These are phyloP conservation scores for Grosmannia serpens DNA, from an alignment of 2,329 filamentous ascomycete genomes.

Conservation along the genomic window DNA sequence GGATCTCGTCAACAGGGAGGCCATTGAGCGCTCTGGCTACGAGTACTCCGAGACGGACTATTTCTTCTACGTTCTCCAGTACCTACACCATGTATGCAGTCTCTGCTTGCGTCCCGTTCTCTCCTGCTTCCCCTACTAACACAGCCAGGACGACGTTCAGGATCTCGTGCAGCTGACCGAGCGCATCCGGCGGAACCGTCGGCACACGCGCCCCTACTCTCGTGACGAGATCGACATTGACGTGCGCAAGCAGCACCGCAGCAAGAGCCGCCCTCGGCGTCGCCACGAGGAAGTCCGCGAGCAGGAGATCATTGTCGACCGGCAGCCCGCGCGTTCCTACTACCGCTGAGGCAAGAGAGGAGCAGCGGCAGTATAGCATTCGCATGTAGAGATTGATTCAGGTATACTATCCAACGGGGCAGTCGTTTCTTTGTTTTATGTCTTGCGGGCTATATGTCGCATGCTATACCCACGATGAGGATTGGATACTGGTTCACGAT, in stretches of 20 bases:
- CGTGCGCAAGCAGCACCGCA: conserved; percentile 25
- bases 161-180: conserved; percentile 75
- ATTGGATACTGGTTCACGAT: background rate
- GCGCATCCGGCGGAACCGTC: conserved; percentile 56
- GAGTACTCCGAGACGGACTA: conserved; percentile 81
- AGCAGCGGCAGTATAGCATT: no score
- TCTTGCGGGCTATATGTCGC: background rate
- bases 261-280: conserved; percentile 14
- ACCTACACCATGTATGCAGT: conserved; percentile 42
- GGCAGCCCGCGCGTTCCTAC: conserved; percentile 16
- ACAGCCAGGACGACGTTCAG: conserved; percentile 67
- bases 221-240: conserved; percentile 27
- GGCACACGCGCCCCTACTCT: conserved; percentile 26
- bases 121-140: conserved; percentile 19
- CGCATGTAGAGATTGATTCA: no score
- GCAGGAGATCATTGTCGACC: conserved; percentile 56
- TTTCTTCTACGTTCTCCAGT: conserved; percentile 89
- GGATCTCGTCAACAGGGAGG: conserved; percentile 76
- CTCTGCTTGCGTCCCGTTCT: background rate
- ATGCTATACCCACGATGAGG: background rate
- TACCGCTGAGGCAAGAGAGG: background rate
- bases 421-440: no score
- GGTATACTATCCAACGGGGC: no score
- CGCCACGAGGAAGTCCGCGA: conserved; percentile 52
- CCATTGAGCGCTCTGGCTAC: conserved; percentile 74